A percentile compares a stretch with the other conserved stretches of the same genome.
Conservation (phyloP, 1,284 basidiomycete genomes). For the Trichosporon ovoides region DNA sequence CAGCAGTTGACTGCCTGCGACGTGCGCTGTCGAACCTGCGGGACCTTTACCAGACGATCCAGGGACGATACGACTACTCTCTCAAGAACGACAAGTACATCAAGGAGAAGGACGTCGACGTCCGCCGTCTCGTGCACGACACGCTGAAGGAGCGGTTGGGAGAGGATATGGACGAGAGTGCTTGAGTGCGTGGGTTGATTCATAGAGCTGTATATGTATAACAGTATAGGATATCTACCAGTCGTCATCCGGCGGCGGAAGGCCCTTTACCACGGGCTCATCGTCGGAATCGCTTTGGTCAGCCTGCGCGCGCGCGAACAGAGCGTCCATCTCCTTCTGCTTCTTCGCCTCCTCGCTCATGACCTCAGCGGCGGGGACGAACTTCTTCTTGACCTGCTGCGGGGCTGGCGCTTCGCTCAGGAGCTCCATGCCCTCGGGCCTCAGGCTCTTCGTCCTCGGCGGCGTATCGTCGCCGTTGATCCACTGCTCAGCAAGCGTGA, state of each 20-base stretch:
- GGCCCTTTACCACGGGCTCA: constrained; percentile 26
- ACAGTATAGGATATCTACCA: constrained; percentile 22
- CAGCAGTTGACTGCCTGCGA: constrained; percentile 70
- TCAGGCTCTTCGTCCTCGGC: constrained; percentile 27
- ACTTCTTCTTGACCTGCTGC: constrained; percentile 30
- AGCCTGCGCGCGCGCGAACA: constrained; percentile 43
- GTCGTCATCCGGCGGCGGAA: constrained; percentile 43
- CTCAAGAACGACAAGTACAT: constrained; percentile 38
- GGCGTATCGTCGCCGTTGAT: constrained; percentile 31
- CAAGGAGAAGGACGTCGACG: constrained; percentile 45
- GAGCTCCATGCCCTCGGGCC: constrained; percentile 46
- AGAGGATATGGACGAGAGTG: constrained; percentile 24
- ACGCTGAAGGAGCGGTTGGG: constrained; percentile 33
- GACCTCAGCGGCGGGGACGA: constrained; percentile 39
- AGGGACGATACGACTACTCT: constrained; percentile 56
- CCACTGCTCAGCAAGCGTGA: constrained; percentile 36
- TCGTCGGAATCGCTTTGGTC: constrained; percentile 37
- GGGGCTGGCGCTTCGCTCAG: constrained; percentile 40
- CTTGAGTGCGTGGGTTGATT: neutral
- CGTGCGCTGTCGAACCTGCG: constrained; percentile 70
- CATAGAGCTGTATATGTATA: constrained; percentile 11
- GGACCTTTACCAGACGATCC: constrained; percentile 62
- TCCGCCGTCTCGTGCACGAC: constrained; percentile 39
- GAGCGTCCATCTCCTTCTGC: constrained; percentile 41
- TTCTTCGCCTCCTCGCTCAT: constrained; percentile 44